Evolutionary conservation across 129 eudicot species (phyloP), one percentile per base, ranked within the genome.

Genomic region (Flaveria linearis): DNA sequence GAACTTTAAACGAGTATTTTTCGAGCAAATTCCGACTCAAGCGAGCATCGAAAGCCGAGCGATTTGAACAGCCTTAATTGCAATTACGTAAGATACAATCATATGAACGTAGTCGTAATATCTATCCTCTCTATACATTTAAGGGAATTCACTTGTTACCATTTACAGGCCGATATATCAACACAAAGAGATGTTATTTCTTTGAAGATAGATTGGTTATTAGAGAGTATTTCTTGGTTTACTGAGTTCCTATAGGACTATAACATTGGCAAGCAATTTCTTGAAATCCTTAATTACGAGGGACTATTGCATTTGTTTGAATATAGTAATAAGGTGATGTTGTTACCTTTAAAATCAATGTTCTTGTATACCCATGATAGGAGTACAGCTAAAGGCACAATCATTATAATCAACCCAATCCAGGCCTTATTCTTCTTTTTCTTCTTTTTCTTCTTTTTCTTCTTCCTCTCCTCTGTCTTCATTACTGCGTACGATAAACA

Each of bases 331-430:
- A 20, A 20, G 22, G 22, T 20, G 22, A 20, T 20, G 22, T 20
- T 20, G 22, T 20, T 20, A 20, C 22, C 22, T 20, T 20, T 20
- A 20, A 20, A 20, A 20, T 20, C 22, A 20, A 20, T 20, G 22
- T 20, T 20, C 22, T 20, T 20, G 22, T 20, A 20, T 20, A 20
- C 22, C 1, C 77, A 43, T 78, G 66, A 67, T 46, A 77, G 4
- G 62, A 83, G 58, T 49, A 36, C 33, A 68, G 60, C 80, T 49
- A 74, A 51, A 47, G 74, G 20, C 41, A 67, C 81, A 68, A 79
- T 18, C 22, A 22, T 61, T 10, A 77, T 18, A 25, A 68, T 68
- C 18, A 81, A 50, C 82, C 82, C 66, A 17, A 81, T 50, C 81
- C 58, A 69, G 49, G 14, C 49, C 49, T 45, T 45, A 11, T 45